These are phyloP conservation scores for Candida hispaniensis DNA, from an alignment of 805 yeast genomes.

Conservation along the genomic window DNA sequence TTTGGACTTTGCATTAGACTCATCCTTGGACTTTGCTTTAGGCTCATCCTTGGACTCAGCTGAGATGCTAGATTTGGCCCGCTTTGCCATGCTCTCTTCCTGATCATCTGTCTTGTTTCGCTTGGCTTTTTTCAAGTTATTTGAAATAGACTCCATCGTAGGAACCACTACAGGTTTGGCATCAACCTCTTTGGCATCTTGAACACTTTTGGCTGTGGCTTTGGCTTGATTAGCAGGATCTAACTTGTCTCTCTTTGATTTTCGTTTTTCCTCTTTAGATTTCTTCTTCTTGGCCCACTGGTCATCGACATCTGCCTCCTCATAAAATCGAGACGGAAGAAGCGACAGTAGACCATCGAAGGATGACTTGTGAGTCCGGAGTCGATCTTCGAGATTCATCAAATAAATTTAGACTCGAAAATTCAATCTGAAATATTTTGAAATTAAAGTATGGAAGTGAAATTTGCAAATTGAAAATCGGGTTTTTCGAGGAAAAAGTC, in stretches of 20 bases:
- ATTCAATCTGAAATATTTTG: too few species aligned
- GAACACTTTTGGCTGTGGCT: conserved; percentile 30
- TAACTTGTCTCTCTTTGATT: conserved; percentile 57
- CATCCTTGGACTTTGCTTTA: conserved; percentile 19
- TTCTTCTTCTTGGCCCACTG: conserved; percentile 87
- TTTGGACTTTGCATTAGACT: conserved; percentile 2
- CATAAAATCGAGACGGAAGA: conserved; percentile 89
- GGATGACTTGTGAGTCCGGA: conserved; percentile 34
- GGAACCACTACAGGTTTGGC: conserved; percentile 13
- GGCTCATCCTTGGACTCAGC: conserved; percentile 16
- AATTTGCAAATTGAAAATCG: too few species aligned
- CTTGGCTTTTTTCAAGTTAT: conserved; percentile 23
- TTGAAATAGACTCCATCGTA: conserved; percentile 12
- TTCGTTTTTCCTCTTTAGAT: conserved; percentile 48
- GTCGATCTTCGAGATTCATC: conserved; percentile 24
- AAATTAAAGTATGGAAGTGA: too few species aligned
- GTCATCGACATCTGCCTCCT: conserved; percentile 68
- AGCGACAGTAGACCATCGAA: conserved; percentile 82
- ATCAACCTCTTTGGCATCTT: conserved; percentile 26
- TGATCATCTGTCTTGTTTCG: conserved; percentile 23
- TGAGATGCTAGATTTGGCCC: conserved; percentile 1
- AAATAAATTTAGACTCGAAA: too few species aligned
- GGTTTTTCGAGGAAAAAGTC: too few species aligned
- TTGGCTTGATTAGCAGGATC: conserved; percentile 44
- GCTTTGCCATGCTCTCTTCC: conserved; percentile 5